Evolutionary conservation across 495 filamentous ascomycete species (phyloP), one percentile per base, ranked within the genome.

Genomic region (Baudoinia panamericana): DNA sequence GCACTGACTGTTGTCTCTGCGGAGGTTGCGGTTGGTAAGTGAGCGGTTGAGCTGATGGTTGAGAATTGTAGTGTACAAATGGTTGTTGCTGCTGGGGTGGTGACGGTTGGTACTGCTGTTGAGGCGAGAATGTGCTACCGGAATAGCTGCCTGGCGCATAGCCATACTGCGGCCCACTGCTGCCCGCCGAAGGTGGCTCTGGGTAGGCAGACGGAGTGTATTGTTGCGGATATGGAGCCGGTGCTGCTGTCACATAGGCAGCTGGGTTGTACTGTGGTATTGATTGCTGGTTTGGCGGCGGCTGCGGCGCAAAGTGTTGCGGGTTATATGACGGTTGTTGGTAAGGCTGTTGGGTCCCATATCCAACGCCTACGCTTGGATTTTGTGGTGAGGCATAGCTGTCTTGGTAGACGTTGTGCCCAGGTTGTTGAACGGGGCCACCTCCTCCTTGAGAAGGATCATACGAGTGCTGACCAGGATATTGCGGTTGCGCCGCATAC

Each of bases 281-380:
- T 4, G 22, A 30, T 17, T 22, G 29, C 22, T 50, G 43, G 18
- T 23, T 16, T 9, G 22, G 29, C 25, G 39, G 39, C 30, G 13
- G 72, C 31, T 81, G 71, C 3, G 80, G 64, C 31, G 69, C 73
- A 56, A 85, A 95, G 37, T 80, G 64, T 58, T 86, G 83, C 1
- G 87, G 86, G 50, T 93, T 92, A 59, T 94, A 94, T 1, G 73
- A 63, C 11, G 32, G 28, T 18, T 67, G 58, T 33, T 49, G 46
- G 24, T 43, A 36, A n/a, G 5, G 74, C 43, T 79, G 78, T 39
- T 76, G 70, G 54, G 65, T 46, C 30, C 42, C 16, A 27, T 43
- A 43, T 36, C 42, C 63, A 57, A 51, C 53, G 59, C 55, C 59
- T 63, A 52, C 43, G 17, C 21, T 25, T 12, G 40, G 24, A 18